phyloP scores from a whole-genome alignment of 441 rosid genomes.

The Aleurites moluccanus region DNA sequence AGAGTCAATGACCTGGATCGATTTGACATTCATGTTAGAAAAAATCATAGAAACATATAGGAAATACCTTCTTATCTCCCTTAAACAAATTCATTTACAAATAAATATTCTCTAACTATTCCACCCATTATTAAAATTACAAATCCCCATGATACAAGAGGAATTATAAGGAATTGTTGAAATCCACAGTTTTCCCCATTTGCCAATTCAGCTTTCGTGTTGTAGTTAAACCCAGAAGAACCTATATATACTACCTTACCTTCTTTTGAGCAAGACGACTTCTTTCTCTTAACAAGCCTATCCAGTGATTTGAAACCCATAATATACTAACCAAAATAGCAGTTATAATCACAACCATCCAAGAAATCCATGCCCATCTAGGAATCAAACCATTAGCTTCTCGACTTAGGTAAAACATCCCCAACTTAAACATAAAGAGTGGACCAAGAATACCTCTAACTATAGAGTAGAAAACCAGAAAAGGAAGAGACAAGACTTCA shows the following conservation, averaged over 20 bases:
- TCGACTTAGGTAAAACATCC: conserved; percentile 42
- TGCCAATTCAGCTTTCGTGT: background rate
- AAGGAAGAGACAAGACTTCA: conserved; percentile 48
- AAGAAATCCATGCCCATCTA: conserved; percentile 79
- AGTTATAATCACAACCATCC: conserved; percentile 58
- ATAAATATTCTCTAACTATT: background rate
- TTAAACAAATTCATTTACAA: background rate
- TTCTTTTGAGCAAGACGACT: conserved; percentile 35
- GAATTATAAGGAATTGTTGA: background rate
- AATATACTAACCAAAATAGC: conserved; percentile 60
- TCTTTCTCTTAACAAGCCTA: conserved; percentile 43
- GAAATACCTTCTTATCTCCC: background rate
- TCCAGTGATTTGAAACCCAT: conserved; percentile 64
- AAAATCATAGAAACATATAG: background rate
- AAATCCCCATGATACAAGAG: background rate
- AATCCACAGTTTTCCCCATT: background rate
- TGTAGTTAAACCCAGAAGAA: background rate
- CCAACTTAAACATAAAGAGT: conserved; percentile 49
- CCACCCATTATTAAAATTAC: background rate
- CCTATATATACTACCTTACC: conserved; percentile 16
- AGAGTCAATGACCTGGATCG: background rate
- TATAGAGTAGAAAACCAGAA: conserved; percentile 50
- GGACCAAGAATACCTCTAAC: conserved; percentile 74
- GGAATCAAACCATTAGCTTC: conserved; percentile 47
- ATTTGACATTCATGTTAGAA: background rate